phyloP scores from a whole-genome alignment of 495 filamentous ascomycete genomes.

The Hypoxylon intermedium region DNA sequence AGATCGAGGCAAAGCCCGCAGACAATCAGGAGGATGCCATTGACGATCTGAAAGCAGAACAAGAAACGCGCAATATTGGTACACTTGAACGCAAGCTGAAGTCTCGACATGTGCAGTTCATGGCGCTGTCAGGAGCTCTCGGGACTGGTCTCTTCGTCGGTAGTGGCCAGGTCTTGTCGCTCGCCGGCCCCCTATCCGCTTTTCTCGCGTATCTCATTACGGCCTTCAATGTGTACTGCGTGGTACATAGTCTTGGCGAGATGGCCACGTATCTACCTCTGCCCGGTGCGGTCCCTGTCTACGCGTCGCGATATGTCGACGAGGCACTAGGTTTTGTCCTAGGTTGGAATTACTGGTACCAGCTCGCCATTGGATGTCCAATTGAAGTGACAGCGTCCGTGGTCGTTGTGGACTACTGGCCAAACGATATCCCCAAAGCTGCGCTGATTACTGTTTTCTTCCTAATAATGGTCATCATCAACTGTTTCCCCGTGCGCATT shows the following conservation, averaged over 20 bases:
- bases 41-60: slow-evolving; percentile 32
- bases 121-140: slow-evolving; percentile 67
- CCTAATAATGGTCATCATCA: slow-evolving; percentile 47
- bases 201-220: slow-evolving; percentile 55
- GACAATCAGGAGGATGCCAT: slow-evolving; percentile 26
- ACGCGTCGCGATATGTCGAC: slow-evolving; percentile 73
- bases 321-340: slow-evolving; percentile 75
- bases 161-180: slow-evolving; percentile 47
- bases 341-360: slow-evolving; percentile 67
- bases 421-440: slow-evolving; percentile 51
- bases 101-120: slow-evolving; percentile 67
- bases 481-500: slow-evolving; percentile 47
- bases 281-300: slow-evolving; percentile 58
- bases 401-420: slow-evolving; percentile 58
- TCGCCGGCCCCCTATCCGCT: slow-evolving; percentile 51
- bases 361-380: slow-evolving; percentile 46
- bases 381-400: slow-evolving; percentile 48
- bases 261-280: slow-evolving; percentile 68
- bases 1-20: slow-evolving; percentile 15
- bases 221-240: slow-evolving; percentile 43
- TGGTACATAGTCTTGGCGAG: slow-evolving; percentile 56
- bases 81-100: slow-evolving; percentile 61
- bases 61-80: slow-evolving; percentile 39
- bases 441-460: slow-evolving; percentile 61
- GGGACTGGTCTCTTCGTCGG: slow-evolving; percentile 61